phyloP scores from a whole-genome alignment of 2,329 filamentous ascomycete genomes.

The Trichophyton equinum region DNA sequence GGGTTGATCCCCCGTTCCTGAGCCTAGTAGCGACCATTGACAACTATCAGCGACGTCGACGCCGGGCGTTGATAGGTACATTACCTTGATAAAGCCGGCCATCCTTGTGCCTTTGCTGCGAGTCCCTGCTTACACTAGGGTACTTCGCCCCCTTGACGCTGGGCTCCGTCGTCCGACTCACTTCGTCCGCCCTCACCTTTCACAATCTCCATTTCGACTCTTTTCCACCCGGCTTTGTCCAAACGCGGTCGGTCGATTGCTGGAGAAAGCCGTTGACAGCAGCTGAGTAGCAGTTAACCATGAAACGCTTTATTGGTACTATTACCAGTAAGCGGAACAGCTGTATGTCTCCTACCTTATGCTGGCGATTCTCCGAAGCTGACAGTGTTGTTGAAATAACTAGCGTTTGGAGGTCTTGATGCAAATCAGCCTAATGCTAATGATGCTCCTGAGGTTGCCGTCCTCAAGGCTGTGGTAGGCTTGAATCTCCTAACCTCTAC shows the following conservation, averaged over 20 bases:
- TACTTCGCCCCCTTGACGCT: background rate
- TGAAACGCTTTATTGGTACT: constrained; percentile 1
- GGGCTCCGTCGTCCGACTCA: background rate
- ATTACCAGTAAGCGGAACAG: background rate
- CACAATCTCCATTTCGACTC: background rate
- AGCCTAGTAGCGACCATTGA: background rate
- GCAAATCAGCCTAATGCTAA: background rate
- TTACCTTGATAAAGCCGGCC: background rate
- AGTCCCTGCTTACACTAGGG: background rate
- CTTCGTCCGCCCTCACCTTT: background rate
- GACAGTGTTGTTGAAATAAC: background rate
- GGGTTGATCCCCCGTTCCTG: background rate
- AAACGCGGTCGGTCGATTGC: background rate
- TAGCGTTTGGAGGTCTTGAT: background rate
- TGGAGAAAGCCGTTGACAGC: background rate
- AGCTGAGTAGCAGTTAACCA: background rate
- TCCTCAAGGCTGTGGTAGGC: background rate
- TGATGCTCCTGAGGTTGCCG: background rate
- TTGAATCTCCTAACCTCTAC: background rate
- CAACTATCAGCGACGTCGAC: background rate
- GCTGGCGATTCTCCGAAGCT: background rate
- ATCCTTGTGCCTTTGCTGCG: background rate
- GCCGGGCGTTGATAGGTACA: background rate
- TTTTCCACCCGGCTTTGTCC: background rate
- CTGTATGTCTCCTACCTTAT: background rate